These are phyloP conservation scores for Solanum pimpinellifolium DNA, from an alignment of 257 asterid genomes.

Conservation along the genomic window DNA sequence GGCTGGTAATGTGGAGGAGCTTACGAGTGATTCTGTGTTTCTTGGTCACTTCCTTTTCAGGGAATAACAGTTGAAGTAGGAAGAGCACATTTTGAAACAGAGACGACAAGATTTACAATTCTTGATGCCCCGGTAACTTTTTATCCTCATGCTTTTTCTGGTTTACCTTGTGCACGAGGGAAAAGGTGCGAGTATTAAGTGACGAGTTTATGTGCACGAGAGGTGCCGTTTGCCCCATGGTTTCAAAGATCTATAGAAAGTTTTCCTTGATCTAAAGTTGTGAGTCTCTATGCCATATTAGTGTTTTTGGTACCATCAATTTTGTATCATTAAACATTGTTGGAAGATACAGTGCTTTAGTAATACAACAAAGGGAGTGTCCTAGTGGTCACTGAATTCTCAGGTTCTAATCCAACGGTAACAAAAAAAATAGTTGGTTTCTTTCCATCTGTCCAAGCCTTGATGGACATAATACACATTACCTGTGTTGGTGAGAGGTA, in stretches of 20 bases:
- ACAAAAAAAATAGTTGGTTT: slow-evolving; percentile 13
- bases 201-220: neutral
- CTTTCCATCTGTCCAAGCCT: neutral
- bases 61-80: slow-evolving; percentile 99
- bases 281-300: neutral
- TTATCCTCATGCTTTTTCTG: neutral
- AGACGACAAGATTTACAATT: slow-evolving; percentile 84
- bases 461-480: neutral
- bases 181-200: neutral
- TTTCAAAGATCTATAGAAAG: neutral
- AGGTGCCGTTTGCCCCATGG: neutral
- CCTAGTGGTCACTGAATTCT: neutral
- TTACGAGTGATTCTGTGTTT: neutral
- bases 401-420: neutral
- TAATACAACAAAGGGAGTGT: neutral
- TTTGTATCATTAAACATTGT: neutral
- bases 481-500: neutral
- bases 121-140: slow-evolving; percentile 90
- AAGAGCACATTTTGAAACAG: slow-evolving; percentile 96
- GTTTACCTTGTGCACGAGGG: neutral
- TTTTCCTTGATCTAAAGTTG: neutral
- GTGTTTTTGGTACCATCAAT: neutral
- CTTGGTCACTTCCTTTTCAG: slow-evolving; percentile 16
- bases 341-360: neutral
- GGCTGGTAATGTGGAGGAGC: neutral